Evolutionary conservation across 331 rosid species (phyloP).

Genomic region (Quercus tomentella): DNA sequence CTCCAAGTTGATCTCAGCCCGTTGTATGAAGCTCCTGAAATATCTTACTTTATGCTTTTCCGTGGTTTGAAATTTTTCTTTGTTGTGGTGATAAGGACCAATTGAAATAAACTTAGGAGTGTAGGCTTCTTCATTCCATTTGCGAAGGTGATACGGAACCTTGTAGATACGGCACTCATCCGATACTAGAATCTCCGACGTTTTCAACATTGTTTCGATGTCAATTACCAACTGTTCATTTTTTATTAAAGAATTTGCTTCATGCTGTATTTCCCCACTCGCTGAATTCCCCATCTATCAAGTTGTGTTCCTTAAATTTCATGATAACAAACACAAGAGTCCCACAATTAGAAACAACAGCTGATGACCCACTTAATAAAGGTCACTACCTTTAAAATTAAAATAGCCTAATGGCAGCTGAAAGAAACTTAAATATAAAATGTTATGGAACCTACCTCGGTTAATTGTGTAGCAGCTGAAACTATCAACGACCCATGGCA

Average conservation of each 20-base stretch:
- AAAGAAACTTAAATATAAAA: no score
- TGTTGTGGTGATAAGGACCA: neutral
- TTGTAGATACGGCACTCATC: neutral
- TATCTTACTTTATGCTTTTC: neutral
- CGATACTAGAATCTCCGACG: neutral
- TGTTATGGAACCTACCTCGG: no score
- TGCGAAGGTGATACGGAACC: slow-evolving; percentile 4
- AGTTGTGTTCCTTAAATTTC: no score
- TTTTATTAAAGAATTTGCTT: no score
- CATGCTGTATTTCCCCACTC: fast-evolving
- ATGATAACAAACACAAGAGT: no score
- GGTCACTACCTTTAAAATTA: no score
- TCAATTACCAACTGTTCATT: neutral
- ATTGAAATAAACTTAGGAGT: neutral
- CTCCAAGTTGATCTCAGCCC: neutral
- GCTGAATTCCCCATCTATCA: no score
- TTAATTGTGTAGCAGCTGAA: no score
- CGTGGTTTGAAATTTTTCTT: neutral
- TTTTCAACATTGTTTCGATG: neutral
- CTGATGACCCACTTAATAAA: no score
- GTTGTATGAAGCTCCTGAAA: neutral
- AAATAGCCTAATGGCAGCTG: no score
- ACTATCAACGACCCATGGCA: no score
- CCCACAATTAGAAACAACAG: no score
- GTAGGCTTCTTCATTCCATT: neutral